These are phyloP conservation scores for Alternaria arbusti DNA, from an alignment of 2,329 filamentous ascomycete genomes.

Conservation along the genomic window DNA sequence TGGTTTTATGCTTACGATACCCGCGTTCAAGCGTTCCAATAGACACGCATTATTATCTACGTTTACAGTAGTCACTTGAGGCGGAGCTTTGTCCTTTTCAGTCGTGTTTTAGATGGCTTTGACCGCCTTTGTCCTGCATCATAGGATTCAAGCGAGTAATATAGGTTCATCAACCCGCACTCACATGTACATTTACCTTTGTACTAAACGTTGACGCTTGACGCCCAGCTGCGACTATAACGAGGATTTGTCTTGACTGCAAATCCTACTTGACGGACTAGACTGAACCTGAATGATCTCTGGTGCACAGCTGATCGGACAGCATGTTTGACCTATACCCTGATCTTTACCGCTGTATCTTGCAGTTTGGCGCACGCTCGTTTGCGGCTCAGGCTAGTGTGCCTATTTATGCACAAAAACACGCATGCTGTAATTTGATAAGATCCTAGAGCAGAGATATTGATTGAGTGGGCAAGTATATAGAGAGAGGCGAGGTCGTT, in stretches of 20 bases:
- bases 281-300: neutral
- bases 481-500: neutral
- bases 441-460: neutral
- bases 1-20: conserved; percentile 23
- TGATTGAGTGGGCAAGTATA: neutral
- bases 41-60: conserved; percentile 3
- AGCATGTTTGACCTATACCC: conserved; percentile 3
- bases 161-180: neutral
- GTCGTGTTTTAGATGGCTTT: neutral
- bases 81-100: neutral
- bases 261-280: neutral
- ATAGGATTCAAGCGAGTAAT: neutral
- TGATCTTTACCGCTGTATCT: conserved; percentile 1
- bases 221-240: neutral
- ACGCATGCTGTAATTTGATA: conserved; percentile 5
- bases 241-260: neutral
- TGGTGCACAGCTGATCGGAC: neutral
- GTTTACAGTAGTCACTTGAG: neutral
- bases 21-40: conserved; percentile 14
- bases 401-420: conserved; percentile 8
- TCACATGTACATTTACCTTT: neutral
- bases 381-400: neutral
- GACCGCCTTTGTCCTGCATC: neutral
- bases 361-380: conserved; percentile 9
- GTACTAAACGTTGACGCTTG: neutral